Evolutionary conservation across 73 alveolate species (phyloP).

Genomic region (Loxodes magnus): DNA sequence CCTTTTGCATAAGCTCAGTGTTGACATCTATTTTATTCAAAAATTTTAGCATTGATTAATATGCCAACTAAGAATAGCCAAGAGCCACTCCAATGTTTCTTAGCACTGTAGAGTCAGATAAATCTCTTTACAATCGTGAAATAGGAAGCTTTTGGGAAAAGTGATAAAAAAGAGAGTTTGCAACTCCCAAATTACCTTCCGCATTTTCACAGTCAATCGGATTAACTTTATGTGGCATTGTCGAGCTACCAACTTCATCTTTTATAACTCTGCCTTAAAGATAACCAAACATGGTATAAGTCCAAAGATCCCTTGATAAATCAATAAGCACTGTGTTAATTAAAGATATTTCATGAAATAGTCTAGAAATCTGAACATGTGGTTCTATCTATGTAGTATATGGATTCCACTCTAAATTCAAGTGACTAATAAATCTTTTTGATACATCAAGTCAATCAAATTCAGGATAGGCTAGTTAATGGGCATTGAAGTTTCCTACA

Average conservation of each 20-base stretch:
- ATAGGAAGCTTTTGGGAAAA: constrained; percentile 66
- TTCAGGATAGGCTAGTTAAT: constrained; percentile 70
- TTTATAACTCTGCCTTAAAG: constrained; percentile 47
- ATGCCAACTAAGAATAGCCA: constrained; percentile 52
- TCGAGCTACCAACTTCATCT: constrained; percentile 82
- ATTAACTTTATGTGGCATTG: constrained; percentile 91
- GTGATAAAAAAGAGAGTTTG: constrained; percentile 47
- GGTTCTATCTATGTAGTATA: constrained; percentile 83
- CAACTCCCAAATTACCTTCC: constrained; percentile 85
- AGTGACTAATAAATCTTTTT: constrained; percentile 35
- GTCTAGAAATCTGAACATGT: constrained; percentile 68
- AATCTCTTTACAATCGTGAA: constrained; percentile 76
- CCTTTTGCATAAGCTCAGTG: constrained; percentile 37
- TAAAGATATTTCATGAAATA: constrained; percentile 28
- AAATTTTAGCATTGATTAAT: constrained; percentile 50
- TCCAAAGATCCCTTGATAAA: constrained; percentile 80
- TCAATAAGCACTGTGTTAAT: constrained; percentile 62
- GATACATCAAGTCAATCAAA: constrained; percentile 59
- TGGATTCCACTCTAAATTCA: constrained; percentile 72
- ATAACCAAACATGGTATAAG: constrained; percentile 50
- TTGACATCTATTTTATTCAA: constrained; percentile 60
- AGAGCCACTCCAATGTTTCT: constrained; percentile 73
- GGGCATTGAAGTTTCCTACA: constrained; percentile 87
- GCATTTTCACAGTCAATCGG: constrained; percentile 88
- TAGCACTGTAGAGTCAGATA: constrained; percentile 84